Evolutionary conservation across 208 protist species (phyloP).

Genomic region (Leishmania mexicana): DNA sequence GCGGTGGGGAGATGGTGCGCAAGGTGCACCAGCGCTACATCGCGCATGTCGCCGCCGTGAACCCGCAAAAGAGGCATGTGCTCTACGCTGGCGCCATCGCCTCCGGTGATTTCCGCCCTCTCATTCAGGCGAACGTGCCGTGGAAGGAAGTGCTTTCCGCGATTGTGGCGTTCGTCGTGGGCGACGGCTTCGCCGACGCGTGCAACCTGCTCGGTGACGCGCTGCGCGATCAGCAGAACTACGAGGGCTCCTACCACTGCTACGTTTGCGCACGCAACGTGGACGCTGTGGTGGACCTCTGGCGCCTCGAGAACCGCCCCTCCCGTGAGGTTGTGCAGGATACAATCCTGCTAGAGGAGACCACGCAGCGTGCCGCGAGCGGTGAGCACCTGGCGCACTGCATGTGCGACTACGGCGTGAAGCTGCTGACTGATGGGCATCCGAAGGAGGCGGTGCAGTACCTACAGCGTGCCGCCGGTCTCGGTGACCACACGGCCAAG

Average conservation of each 20-base stretch:
- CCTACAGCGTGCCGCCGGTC: constrained; percentile 58
- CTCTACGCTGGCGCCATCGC: constrained; percentile 71
- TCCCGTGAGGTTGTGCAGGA: constrained; percentile 58
- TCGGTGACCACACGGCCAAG: constrained; percentile 55
- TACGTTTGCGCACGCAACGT: constrained; percentile 82
- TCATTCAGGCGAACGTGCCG: constrained; percentile 50
- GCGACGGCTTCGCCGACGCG: constrained; percentile 63
- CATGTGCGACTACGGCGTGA: constrained; percentile 58
- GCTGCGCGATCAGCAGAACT: constrained; percentile 51
- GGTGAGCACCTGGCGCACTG: constrained; percentile 54
- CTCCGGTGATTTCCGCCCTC: constrained; percentile 54
- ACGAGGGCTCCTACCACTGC: constrained; percentile 72
- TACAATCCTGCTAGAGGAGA: constrained; percentile 70
- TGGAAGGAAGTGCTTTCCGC: constrained; percentile 81
- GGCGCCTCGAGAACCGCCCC: constrained; percentile 46
- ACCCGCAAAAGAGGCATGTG: constrained; percentile 66
- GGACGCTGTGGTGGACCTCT: constrained; percentile 69
- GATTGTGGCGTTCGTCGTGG: constrained; percentile 65
- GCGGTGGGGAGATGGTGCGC: constrained; percentile 58
- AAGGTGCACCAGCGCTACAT: constrained; percentile 71
- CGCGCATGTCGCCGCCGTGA: constrained; percentile 28
- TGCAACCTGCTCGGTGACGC: constrained; percentile 66
- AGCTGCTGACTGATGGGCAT: constrained; percentile 51
- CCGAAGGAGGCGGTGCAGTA: constrained; percentile 47
- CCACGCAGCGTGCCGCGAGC: constrained; percentile 45